phyloP scores from a whole-genome alignment of 768 basidiomycete genomes.

The Russula sp. region DNA sequence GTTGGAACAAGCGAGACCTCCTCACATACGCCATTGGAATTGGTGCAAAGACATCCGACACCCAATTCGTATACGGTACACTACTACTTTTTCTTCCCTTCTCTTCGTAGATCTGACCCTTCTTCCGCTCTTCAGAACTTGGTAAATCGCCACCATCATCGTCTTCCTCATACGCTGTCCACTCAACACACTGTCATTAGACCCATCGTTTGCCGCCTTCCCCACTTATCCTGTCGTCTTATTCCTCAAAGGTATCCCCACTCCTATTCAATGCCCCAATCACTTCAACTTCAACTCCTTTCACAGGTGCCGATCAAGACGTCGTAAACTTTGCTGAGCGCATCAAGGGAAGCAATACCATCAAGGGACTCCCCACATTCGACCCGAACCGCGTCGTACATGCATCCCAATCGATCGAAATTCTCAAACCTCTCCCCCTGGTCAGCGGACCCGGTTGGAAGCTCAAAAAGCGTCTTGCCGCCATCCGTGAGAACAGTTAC shows the following conservation, averaged over 20 bases:
- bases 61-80: slow-evolving; percentile 64
- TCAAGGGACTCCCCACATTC: slow-evolving; percentile 64
- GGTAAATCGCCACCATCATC: slow-evolving; percentile 14
- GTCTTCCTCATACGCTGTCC: not conserved
- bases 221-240: slow-evolving; percentile 85
- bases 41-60: slow-evolving; percentile 72
- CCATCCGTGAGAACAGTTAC: slow-evolving; percentile 74
- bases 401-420: slow-evolving; percentile 70
- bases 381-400: slow-evolving; percentile 67
- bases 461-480: slow-evolving; percentile 55
- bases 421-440: slow-evolving; percentile 67
- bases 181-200: slow-evolving; percentile 28
- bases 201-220: slow-evolving; percentile 63
- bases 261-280: not conserved
- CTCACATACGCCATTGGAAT: slow-evolving; percentile 74
- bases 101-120: not conserved
- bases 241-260: slow-evolving; percentile 48
- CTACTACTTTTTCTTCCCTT: not conserved
- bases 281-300: not conserved
- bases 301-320: slow-evolving; percentile 49
- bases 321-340: slow-evolving; percentile 59
- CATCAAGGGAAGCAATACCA: slow-evolving; percentile 29
- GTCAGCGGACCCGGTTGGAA: slow-evolving; percentile 78
- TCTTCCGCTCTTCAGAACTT: slow-evolving; percentile 24
- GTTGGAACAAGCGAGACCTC: slow-evolving; percentile 81